Base-by-base conservation (phyloP, 1,284 basidiomycete species). In the Ceratobasidium theobromae region DNA sequence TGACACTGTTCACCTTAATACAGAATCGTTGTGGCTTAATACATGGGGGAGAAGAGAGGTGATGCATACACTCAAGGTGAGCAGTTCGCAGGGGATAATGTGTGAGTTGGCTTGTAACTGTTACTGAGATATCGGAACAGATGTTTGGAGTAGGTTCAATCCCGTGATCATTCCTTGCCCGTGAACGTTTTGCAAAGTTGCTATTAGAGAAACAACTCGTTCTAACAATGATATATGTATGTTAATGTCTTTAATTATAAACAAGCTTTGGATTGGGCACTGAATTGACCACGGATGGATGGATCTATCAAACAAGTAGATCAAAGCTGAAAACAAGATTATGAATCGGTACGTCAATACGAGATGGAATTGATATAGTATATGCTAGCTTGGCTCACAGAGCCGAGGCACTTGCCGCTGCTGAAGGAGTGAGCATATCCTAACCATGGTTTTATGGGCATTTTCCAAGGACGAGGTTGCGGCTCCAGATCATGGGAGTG, bases 91-190 rank as follows among this genome's bases (percentile, higher is more conserved):
- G 9, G 35, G 35, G 16, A 8, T 38, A 8, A 16, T 38, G 16
- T 38, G 35, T n/a, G n/a, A n/a, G n/a, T n/a, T n/a, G n/a, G n/a
- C n/a, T n/a, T 16, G 35, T 38, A n/a, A n/a, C n/a, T n/a, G n/a
- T n/a, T n/a, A 38, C 35, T 38, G 64, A 80, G 78, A 69, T 74
- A 53, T 77, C 77, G 55, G 18, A 28, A 5, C 16, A 35, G 46
- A 5, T 33, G 28, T 38, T 60, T 25, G 78, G 78, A 16, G 77
- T 80, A 35, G 79, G 80, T 0, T 74, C 76, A 11, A 82, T 81
- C 53, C 80, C 80, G 1, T 83, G 80, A 79, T 80, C 79, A 1
- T 81, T 82, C 0, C 75, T 84, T 21, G 82, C 79, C 3, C 75
- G 81, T 30, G 82, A 82, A 1, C 69, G 80, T 3, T 73, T 83